phyloP scores from a whole-genome alignment of 192 early-diverging fungal genomes.

The Backusella sp. region DNA sequence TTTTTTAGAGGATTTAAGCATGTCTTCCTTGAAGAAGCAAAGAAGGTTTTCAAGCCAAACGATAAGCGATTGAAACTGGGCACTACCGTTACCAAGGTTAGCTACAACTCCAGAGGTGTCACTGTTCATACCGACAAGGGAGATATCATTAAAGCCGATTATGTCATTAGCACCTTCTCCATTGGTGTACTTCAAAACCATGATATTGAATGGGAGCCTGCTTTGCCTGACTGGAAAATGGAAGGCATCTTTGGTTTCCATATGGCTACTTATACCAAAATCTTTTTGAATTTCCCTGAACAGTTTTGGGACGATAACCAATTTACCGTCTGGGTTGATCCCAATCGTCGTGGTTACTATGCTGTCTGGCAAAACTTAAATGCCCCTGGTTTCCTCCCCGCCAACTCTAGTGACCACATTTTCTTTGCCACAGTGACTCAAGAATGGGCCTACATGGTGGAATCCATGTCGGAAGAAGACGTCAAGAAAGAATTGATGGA shows the following conservation, averaged over 20 bases:
- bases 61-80: constrained; percentile 29
- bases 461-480: constrained; percentile 25
- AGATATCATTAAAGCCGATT: constrained; percentile 35
- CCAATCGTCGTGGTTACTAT: constrained; percentile 27
- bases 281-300: constrained; percentile 36
- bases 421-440: constrained; percentile 38
- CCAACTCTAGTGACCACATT: constrained; percentile 24
- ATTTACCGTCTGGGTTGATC: constrained; percentile 35
- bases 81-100: constrained; percentile 29
- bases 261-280: constrained; percentile 43
- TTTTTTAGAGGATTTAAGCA: constrained; percentile 34
- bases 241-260: constrained; percentile 40
- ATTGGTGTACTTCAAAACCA: constrained; percentile 37
- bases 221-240: constrained; percentile 37
- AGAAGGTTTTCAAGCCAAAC: constrained; percentile 21
- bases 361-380: constrained; percentile 36
- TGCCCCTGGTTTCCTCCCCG: constrained; percentile 30
- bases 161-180: constrained; percentile 40
- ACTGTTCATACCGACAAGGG: constrained; percentile 29
- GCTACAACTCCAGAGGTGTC: constrained; percentile 21
- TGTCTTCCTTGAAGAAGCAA: constrained; percentile 34
- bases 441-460: constrained; percentile 24
- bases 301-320: constrained; percentile 42
- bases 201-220: constrained; percentile 34
- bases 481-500: constrained; percentile 29